A percentile compares a stretch with the other conserved stretches of the same genome.
phyloP scores from a whole-genome alignment of 768 basidiomycete genomes.

The Lactifluus piperatus region DNA sequence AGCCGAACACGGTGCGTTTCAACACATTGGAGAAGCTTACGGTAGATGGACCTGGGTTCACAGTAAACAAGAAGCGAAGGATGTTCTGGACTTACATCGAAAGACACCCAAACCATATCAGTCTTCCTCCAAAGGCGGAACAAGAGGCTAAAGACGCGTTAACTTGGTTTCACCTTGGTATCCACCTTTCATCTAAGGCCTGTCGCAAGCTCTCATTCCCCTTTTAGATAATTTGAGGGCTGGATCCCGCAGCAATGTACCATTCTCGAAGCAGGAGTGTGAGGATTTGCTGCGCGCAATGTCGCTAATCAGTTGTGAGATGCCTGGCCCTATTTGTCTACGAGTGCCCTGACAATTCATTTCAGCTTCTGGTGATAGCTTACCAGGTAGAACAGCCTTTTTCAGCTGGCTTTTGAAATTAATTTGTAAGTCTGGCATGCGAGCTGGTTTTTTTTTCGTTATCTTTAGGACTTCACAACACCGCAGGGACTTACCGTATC shows the following conservation, averaged over 20 bases:
- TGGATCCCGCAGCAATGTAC: constrained; percentile 36
- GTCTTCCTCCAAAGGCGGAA: constrained; percentile 34
- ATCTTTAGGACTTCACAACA: neutral
- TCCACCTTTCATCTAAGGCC: constrained; percentile 1
- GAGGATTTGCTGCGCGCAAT: constrained; percentile 37
- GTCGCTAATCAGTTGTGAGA: constrained; percentile 15
- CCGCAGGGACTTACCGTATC: constrained; percentile 35
- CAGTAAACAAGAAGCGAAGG: constrained; percentile 26
- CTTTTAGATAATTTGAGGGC: constrained; percentile 43
- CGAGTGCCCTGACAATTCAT: neutral
- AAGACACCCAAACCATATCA: constrained; percentile 39
- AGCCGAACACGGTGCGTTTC: neutral
- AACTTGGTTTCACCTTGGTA: constrained; percentile 40
- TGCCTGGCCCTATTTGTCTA: neutral
- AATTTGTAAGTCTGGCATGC: constrained; percentile 28
- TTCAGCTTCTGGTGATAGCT: constrained; percentile 23
- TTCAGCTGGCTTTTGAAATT: constrained; percentile 44
- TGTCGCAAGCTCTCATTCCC: neutral
- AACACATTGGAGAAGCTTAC: neutral
- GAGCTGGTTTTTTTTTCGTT: neutral
- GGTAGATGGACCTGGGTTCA: neutral
- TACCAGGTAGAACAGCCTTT: constrained; percentile 37
- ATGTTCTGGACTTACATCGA: constrained; percentile 47
- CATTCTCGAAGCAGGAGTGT: constrained; percentile 47
- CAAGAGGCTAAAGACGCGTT: constrained; percentile 42